phyloP scores from a whole-genome alignment of 1,139 yeast species.

The Candida gigantensis region DNA sequence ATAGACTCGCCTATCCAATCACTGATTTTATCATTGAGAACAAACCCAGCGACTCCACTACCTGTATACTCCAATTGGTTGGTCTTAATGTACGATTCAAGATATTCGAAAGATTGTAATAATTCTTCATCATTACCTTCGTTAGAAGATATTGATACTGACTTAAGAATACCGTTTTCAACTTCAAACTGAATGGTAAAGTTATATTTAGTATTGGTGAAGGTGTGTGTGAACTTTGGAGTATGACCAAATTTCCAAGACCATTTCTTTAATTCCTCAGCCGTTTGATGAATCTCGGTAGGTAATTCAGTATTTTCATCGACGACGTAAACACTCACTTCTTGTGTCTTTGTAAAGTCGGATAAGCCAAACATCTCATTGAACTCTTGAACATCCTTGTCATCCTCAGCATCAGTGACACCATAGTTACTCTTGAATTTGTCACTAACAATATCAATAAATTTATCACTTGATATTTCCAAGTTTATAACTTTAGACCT shows the following conservation, averaged over 20 bases:
- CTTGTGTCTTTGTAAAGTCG: conserved; percentile 28
- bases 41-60: conserved; percentile 45
- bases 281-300: conserved; percentile 41
- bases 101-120: conserved; percentile 29
- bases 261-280: conserved; percentile 55
- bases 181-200: conserved; percentile 41
- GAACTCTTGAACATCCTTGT: conserved; percentile 18
- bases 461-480: conserved; percentile 44
- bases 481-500: conserved; percentile 74
- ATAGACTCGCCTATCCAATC: conserved; percentile 50
- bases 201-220: conserved; percentile 32
- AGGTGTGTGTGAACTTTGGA: conserved; percentile 58
- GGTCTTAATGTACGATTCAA: conserved; percentile 25
- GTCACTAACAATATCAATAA: conserved; percentile 46
- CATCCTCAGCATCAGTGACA: conserved; percentile 8
- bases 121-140: conserved; percentile 19
- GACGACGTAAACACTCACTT: conserved; percentile 20
- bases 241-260: conserved; percentile 73
- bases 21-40: conserved; percentile 44
- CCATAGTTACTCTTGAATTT: conserved; percentile 48
- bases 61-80: conserved; percentile 40
- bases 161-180: conserved; percentile 35
- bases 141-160: conserved; percentile 20
- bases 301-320: conserved; percentile 43
- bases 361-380: conserved; percentile 38